Evolutionary conservation across 441 rosid genomes (phyloP).

Genomic region (Jatropha multifida): DNA sequence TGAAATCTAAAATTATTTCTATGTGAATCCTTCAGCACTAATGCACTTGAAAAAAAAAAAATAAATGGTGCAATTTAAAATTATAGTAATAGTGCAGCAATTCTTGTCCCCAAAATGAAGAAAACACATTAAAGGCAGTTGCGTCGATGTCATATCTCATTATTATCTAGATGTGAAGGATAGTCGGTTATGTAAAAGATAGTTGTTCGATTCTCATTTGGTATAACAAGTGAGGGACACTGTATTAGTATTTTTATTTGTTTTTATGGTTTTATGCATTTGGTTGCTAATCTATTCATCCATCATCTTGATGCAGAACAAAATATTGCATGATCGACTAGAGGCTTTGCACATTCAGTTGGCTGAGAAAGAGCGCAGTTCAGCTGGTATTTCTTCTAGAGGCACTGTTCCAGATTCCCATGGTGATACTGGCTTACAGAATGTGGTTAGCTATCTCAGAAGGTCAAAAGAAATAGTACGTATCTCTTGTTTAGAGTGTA

Average conservation of each 20-base stretch:
- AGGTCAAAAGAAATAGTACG: conserved; percentile 89
- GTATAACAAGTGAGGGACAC: neutral
- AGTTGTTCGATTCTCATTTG: neutral
- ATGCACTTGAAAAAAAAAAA: too few relatives aligned
- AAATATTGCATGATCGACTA: conserved; percentile 75
- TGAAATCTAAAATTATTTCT: too few relatives aligned
- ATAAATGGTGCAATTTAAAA: too few relatives aligned
- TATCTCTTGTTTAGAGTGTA: conserved; percentile 4
- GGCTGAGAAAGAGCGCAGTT: conserved; percentile 71
- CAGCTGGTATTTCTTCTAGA: conserved; percentile 52
- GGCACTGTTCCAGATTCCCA: conserved; percentile 37
- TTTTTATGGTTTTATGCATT: neutral
- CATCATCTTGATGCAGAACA: conserved; percentile 59
- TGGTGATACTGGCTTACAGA: conserved; percentile 74
- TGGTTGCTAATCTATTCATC: conserved; percentile 3
- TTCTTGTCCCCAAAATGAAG: too few relatives aligned
- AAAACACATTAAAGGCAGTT: too few relatives aligned
- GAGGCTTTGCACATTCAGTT: conserved; percentile 90
- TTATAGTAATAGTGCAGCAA: too few relatives aligned
- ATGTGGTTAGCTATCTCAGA: conserved; percentile 84
- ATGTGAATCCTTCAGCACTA: too few relatives aligned
- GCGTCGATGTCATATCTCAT: too few relatives aligned
- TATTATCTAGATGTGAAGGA: neutral
- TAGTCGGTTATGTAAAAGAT: neutral
- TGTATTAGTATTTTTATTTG: neutral